Base-by-base conservation (phyloP, 2,329 filamentous ascomycete species). In the Talaromyces verruculosus region DNA sequence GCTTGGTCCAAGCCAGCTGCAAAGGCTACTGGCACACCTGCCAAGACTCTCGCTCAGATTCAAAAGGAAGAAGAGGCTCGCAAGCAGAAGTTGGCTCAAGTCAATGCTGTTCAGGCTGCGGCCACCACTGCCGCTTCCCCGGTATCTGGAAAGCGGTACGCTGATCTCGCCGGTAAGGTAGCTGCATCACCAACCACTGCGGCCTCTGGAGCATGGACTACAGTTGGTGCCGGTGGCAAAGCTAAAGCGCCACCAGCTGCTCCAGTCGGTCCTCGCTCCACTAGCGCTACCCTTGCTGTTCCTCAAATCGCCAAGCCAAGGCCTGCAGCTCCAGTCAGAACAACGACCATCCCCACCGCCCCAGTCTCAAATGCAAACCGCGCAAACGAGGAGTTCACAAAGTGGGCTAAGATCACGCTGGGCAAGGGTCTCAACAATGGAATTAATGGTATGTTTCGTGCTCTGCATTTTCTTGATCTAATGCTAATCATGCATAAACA, bases 21-120 rank as follows among this genome's bases (percentile, higher is more conserved):
- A 51, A 72, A 71, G 62, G 71, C 76, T 43, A 76, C 74, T 60
- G 67, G 76, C 15, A 70, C 75, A 33, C 70, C 78, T 11, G 76
- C 78, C 45, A 76, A 97, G 85, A 97, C 93, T 0, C 84, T 98
- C 53, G 92, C 93, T 28, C 94, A 98, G 71, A 98, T 99, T 67
- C 95, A 98, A 77, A 93, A 93, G 69, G 95, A 99, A 80, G 95
- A 99, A 75, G 95, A 98, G 75, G 85, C 86, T 19, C 89, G 91
- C 69, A 99, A 99, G 84, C 89, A 90, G 72, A 92, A 90, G 76
- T 86, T 88, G 51, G 83, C 82, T 41, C 83, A 82, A 7, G 82
- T 80, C 4, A 76, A 68, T 6, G 79, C 84, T 2, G 77, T 78
- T 3, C 86, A 87, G 71, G 78, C 82, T 28, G 78, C 76, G 45